Evolutionary conservation across 305 asterid species (phyloP).

Genomic region (Fraxinus floribunda): DNA sequence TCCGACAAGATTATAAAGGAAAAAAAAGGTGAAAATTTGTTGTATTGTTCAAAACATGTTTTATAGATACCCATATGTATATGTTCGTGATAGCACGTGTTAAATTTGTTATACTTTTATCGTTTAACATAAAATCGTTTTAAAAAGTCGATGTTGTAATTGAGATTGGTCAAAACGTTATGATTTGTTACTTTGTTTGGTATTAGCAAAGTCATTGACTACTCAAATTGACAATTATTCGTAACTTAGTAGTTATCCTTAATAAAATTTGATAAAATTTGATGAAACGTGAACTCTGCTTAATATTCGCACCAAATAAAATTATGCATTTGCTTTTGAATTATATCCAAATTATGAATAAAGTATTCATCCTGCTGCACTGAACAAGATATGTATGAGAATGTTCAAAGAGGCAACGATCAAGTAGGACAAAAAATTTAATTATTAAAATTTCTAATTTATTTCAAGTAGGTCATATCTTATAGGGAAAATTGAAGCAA

Average conservation of each 20-base stretch:
- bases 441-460: too few species aligned
- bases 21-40: background rate
- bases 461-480: too few species aligned
- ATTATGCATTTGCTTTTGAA: background rate
- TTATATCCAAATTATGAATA: background rate
- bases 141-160: too few species aligned
- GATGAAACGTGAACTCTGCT: too few species aligned
- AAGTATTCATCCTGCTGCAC: background rate
- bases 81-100: background rate
- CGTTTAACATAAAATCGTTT: too few species aligned
- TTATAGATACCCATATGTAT: background rate
- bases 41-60: background rate
- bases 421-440: background rate
- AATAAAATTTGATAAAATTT: too few species aligned
- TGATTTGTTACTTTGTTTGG: background rate
- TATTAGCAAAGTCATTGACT: background rate
- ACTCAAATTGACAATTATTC: too few species aligned
- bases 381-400: background rate
- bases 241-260: too few species aligned
- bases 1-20: background rate
- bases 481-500: too few species aligned
- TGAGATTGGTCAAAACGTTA: background rate
- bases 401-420: background rate
- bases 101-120: too few species aligned
- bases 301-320: background rate